Evolutionary conservation across 108 stramenopile genomes (phyloP), one percentile per base, ranked within the genome.

Genomic region (Fragilaria crotonensis): DNA sequence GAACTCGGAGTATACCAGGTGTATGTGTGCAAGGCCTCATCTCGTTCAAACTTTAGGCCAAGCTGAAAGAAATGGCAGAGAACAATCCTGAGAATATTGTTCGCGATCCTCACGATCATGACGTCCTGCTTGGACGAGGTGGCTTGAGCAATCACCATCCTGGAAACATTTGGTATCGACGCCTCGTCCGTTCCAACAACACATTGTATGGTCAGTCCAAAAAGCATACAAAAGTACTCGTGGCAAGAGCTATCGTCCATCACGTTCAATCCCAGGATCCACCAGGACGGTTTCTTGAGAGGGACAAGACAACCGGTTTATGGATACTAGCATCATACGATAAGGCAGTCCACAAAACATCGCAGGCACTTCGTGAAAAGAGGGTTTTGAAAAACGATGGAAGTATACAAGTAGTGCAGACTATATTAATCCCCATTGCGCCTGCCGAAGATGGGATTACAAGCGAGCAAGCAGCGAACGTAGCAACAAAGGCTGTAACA

Each of bases 351-450:
- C 75, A 81, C 51, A 88, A 88, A 60, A 82, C 83, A 19, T 75
- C 75, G 0, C 87, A 88, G 67, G 83, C 83, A 3, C 61, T 88
- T 36, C 62, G 87, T 41, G 87, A 88, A 54, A 72, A 76, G 14
- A 76, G 78, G 32, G 80, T 81, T 31, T 77, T 76, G 19, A 73
- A 79, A 53, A 79, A 79, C 31, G n/a, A n/a, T n/a, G n/a, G n/a
- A n/a, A n/a, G n/a, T n/a, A n/a, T n/a, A n/a, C n/a, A n/a, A n/a
- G n/a, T n/a, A n/a, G n/a, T n/a, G n/a, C n/a, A n/a, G n/a, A n/a
- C n/a, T n/a, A n/a, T n/a, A n/a, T n/a, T n/a, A n/a, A n/a, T n/a
- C n/a, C n/a, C n/a, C n/a, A n/a, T n/a, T n/a, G n/a, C n/a, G n/a
- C n/a, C n/a, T n/a, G n/a, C n/a, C n/a, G n/a, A n/a, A n/a, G n/a